Evolutionary conservation across 2,329 filamentous ascomycete genomes (phyloP).

Genomic region (Penicillium nordicum): DNA sequence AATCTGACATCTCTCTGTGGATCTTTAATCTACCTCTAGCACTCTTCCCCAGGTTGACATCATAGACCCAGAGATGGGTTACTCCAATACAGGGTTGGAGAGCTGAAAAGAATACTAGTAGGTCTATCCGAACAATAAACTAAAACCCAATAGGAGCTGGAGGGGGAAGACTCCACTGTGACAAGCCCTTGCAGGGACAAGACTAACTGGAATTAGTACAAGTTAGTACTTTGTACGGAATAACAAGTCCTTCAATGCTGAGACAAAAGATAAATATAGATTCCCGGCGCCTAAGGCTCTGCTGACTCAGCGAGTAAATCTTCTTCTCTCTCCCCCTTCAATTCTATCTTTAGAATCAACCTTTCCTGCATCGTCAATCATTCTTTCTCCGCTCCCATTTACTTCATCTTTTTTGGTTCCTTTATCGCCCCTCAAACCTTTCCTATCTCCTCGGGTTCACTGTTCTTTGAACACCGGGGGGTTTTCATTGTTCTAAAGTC

Average conservation of each 20-base stretch:
- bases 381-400: slow-evolving; percentile 11
- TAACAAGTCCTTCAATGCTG: not conserved
- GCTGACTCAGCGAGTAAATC: slow-evolving; percentile 8
- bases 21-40: not conserved
- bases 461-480: slow-evolving; percentile 2
- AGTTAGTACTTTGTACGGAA: not conserved
- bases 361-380: slow-evolving; percentile 26
- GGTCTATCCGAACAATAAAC: not conserved
- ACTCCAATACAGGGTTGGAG: not conserved
- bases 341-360: slow-evolving; percentile 31
- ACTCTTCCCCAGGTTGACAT: slow-evolving; percentile 2
- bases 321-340: slow-evolving; percentile 12
- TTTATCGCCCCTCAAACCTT: not conserved
- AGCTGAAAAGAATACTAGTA: not conserved
- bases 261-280: slow-evolving; percentile 4
- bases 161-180: slow-evolving; percentile 1
- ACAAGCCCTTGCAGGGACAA: slow-evolving; percentile 3
- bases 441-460: slow-evolving; percentile 6
- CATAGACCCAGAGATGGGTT: slow-evolving; percentile 1
- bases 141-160: not conserved
- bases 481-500: slow-evolving; percentile 9
- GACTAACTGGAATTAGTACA: not conserved
- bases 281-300: slow-evolving; percentile 11
- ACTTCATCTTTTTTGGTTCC: slow-evolving; percentile 1
- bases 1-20: not conserved